phyloP scores from a whole-genome alignment of 1,284 basidiomycete species.

The Prillingera fragicola region DNA sequence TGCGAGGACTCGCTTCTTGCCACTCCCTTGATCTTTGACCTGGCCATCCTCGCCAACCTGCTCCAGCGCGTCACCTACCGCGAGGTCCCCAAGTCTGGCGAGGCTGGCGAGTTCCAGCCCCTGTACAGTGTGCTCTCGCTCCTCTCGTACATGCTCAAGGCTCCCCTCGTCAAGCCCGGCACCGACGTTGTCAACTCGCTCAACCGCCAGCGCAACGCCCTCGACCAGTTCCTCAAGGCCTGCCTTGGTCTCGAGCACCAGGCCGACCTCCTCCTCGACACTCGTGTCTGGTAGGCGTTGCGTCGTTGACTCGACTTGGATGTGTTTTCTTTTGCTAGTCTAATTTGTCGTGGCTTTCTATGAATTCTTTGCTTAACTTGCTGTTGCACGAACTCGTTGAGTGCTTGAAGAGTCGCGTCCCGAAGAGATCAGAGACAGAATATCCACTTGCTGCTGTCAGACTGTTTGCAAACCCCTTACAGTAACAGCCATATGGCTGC shows the following conservation, averaged over 20 bases:
- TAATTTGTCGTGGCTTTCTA: too few relatives aligned
- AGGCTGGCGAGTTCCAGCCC: slow-evolving; percentile 61
- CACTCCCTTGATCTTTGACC: slow-evolving; percentile 89
- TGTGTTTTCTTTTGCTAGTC: too few relatives aligned
- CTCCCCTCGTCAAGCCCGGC: slow-evolving; percentile 92
- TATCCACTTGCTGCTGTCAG: too few relatives aligned
- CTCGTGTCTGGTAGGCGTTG: slow-evolving; percentile 75
- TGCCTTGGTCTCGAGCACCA: slow-evolving; percentile 80
- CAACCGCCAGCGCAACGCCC: slow-evolving; percentile 86
- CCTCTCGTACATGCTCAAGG: slow-evolving; percentile 94
- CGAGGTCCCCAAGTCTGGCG: slow-evolving; percentile 48
- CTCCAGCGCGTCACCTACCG: slow-evolving; percentile 89
- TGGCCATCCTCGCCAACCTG: slow-evolving; percentile 89
- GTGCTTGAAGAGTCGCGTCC: too few relatives aligned
- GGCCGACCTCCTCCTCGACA: slow-evolving; percentile 74
- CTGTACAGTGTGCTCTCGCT: slow-evolving; percentile 84
- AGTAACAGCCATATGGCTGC: too few relatives aligned
- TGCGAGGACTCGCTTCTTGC: slow-evolving; percentile 97
- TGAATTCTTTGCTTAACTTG: too few relatives aligned
- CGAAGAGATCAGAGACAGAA: too few relatives aligned
- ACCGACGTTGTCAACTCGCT: slow-evolving; percentile 93
- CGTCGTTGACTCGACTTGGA: too few relatives aligned
- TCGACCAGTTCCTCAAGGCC: slow-evolving; percentile 67
- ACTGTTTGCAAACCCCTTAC: too few relatives aligned
- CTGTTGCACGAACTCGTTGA: too few relatives aligned